A percentile compares a stretch with the other conserved stretches of the same genome.
Conservation (phyloP, 768 basidiomycete species). For the Tylopilus subfusipes region DNA sequence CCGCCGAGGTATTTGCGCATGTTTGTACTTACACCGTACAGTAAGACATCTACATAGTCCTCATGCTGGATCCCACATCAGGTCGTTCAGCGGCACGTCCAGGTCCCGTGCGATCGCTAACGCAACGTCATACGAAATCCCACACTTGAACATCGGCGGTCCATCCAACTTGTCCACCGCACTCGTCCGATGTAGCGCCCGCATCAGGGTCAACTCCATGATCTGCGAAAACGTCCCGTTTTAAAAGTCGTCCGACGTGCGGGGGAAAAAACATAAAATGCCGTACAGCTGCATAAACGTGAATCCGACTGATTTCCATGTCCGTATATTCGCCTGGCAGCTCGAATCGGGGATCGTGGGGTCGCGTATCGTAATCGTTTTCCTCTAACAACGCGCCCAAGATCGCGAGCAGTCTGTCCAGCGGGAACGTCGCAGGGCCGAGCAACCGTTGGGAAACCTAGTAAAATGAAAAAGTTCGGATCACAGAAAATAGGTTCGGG, state of each 20-base stretch:
- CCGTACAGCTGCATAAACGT: constrained; percentile 57
- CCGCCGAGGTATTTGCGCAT: too few species aligned
- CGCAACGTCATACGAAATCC: constrained; percentile 57
- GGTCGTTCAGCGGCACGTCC: constrained; percentile 54
- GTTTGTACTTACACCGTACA: too few species aligned
- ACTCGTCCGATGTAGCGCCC: constrained; percentile 64
- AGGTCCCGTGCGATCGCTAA: constrained; percentile 56
- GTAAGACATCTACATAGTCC: not conserved
- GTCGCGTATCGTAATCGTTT: constrained; percentile 49
- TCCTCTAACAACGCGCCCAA: constrained; percentile 76
- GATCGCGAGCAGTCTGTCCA: constrained; percentile 79
- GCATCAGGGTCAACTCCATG: constrained; percentile 58
- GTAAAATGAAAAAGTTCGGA: not conserved
- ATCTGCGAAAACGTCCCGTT: constrained; percentile 45
- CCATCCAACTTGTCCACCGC: constrained; percentile 62
- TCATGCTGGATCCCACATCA: constrained; percentile 51
- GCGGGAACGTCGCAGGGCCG: constrained; percentile 73
- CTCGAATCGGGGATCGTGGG: constrained; percentile 44
- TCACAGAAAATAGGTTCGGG: not conserved
- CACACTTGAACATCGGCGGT: constrained; percentile 70
- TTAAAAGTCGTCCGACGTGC: not conserved
- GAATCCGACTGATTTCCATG: constrained; percentile 63
- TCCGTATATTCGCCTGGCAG: constrained; percentile 72
- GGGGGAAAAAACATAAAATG: not conserved
- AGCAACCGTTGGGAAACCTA: constrained; percentile 75